phyloP scores from a whole-genome alignment of 1,139 yeast genomes.

The Yamadazyma spencermartinsiae region DNA sequence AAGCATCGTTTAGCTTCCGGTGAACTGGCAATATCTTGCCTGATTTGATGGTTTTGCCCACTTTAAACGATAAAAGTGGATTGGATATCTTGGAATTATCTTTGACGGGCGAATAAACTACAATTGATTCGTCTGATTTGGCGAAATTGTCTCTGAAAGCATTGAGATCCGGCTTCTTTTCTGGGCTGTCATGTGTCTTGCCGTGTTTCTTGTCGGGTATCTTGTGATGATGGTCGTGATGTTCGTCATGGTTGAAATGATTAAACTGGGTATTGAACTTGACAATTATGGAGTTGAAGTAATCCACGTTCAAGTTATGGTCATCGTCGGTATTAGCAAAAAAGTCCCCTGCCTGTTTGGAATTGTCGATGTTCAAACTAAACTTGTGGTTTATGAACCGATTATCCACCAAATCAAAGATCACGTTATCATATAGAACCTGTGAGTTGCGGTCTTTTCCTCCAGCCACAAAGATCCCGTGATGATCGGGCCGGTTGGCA shows the following conservation, averaged over 20 bases:
- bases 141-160: background rate
- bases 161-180: too few species aligned
- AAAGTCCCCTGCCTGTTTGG: constrained; percentile 10
- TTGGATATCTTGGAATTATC: constrained; percentile 22
- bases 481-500: constrained; percentile 47
- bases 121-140: constrained; percentile 28
- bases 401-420: constrained; percentile 53
- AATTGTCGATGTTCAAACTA: constrained; percentile 2
- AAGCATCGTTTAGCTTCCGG: constrained; percentile 17
- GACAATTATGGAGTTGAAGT: constrained; percentile 34
- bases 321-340: constrained; percentile 22
- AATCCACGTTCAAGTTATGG: constrained; percentile 29
- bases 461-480: constrained; percentile 60
- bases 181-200: too few species aligned
- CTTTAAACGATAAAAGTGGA: constrained; percentile 38
- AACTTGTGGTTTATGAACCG: constrained; percentile 39
- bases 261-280: constrained; percentile 33
- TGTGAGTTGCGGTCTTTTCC: constrained; percentile 52
- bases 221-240: background rate
- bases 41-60: constrained; percentile 34
- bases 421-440: constrained; percentile 42
- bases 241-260: constrained; percentile 13
- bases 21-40: constrained; percentile 36
- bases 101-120: constrained; percentile 36
- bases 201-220: too few species aligned